Evolutionary conservation across 805 yeast genomes (phyloP).

Genomic region (Candida anglica): DNA sequence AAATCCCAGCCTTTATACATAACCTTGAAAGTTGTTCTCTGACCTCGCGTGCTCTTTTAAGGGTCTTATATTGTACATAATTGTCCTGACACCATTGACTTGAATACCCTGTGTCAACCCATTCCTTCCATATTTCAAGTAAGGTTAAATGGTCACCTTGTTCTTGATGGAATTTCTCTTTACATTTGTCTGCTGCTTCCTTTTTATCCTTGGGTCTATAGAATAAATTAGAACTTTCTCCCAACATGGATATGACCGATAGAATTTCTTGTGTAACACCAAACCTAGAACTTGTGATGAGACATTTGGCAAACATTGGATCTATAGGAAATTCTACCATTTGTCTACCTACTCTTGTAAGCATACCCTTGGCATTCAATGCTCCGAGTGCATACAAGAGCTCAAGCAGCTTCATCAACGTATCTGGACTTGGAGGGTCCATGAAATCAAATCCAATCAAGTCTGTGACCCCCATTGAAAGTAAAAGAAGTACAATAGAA

Average conservation of each 20-base stretch:
- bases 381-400: slow-evolving; percentile 87
- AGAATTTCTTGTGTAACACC: slow-evolving; percentile 66
- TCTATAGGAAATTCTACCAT: slow-evolving; percentile 94
- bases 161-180: slow-evolving; percentile 49
- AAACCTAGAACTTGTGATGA: slow-evolving; percentile 58
- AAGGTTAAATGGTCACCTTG: slow-evolving; percentile 80
- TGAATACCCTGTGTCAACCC: slow-evolving; percentile 67
- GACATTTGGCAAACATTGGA: slow-evolving; percentile 79
- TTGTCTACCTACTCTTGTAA: slow-evolving; percentile 72
- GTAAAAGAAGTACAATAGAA: slow-evolving; percentile 67
- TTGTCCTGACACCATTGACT: slow-evolving; percentile 83
- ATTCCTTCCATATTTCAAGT: slow-evolving; percentile 70
- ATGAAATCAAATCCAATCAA: slow-evolving; percentile 80
- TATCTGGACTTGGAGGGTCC: slow-evolving; percentile 79
- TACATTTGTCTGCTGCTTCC: slow-evolving; percentile 61
- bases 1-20: slow-evolving; percentile 50
- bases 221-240: slow-evolving; percentile 70
- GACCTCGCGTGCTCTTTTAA: slow-evolving; percentile 65
- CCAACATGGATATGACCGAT: slow-evolving; percentile 77
- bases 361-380: slow-evolving; percentile 68
- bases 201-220: slow-evolving; percentile 66
- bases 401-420: slow-evolving; percentile 73
- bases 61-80: slow-evolving; percentile 70
- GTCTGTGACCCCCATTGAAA: slow-evolving; percentile 84
- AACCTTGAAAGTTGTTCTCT: slow-evolving; percentile 63